These are phyloP conservation scores for Ceraceosorus bombacis DNA, from an alignment of 1,284 basidiomycete species.

Conservation along the genomic window DNA sequence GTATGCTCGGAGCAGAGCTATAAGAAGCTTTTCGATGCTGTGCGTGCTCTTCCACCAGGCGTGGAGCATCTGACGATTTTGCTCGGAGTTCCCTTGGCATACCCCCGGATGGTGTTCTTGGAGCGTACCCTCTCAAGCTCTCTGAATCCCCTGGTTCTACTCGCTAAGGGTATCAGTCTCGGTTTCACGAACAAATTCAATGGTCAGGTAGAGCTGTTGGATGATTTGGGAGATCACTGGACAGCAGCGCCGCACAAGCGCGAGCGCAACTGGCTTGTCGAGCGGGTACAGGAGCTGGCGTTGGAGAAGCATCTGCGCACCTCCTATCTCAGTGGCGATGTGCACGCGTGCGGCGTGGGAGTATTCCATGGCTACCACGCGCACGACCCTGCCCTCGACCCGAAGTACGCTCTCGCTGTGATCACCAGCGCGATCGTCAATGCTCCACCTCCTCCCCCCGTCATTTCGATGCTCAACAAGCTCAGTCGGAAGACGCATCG, in stretches of 20 bases:
- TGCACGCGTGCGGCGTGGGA: constrained; percentile 31
- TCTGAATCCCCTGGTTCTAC: constrained; percentile 41
- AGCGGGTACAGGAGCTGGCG: constrained; percentile 51
- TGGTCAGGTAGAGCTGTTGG: constrained; percentile 46
- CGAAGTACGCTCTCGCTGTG: constrained; percentile 42
- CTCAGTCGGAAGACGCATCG: constrained; percentile 73
- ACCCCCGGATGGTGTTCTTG: constrained; percentile 46
- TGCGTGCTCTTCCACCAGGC: constrained; percentile 28
- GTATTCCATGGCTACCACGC: constrained; percentile 17
- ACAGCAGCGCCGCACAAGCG: constrained; percentile 56
- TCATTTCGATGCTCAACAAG: constrained; percentile 70
- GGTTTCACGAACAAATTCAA: constrained; percentile 47
- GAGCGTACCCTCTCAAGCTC: constrained; percentile 36
- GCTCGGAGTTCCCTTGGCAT: constrained; percentile 46
- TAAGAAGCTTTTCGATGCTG: constrained; percentile 29
- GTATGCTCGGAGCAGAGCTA: constrained; percentile 40
- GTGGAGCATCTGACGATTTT: constrained; percentile 46
- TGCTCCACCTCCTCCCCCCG: constrained; percentile 63
- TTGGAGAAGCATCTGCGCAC: constrained; percentile 37
- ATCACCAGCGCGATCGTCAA: constrained; percentile 47
- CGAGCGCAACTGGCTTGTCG: constrained; percentile 84
- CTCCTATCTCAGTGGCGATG: constrained; percentile 43
- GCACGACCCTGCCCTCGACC: constrained; percentile 36
- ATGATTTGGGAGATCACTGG: constrained; percentile 67
- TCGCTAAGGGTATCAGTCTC: constrained; percentile 35